Evolutionary conservation across 257 asterid genomes (phyloP).

Genomic region (Ehretia macrophylla): DNA sequence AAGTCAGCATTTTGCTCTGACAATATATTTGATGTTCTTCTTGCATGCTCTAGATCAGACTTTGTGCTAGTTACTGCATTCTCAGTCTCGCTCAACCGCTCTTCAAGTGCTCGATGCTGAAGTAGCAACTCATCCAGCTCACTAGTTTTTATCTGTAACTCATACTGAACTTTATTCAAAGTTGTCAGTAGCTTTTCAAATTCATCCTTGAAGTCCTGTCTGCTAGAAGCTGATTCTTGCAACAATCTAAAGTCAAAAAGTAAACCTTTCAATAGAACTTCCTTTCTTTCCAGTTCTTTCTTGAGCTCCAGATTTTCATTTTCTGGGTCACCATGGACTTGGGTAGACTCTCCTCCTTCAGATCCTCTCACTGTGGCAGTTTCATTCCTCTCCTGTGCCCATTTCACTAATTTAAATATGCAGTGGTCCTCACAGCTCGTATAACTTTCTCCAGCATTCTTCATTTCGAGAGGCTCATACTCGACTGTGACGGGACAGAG

Average conservation of each 20-base stretch:
- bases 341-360: conserved; percentile 26
- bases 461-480: conserved; percentile 20
- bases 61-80: conserved; percentile 41
- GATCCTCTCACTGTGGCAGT: conserved; percentile 14
- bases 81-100: conserved; percentile 50
- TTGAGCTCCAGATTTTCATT: conserved; percentile 40
- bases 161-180: conserved; percentile 49
- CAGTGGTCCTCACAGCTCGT: conserved; percentile 16
- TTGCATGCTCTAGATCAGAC: conserved; percentile 48
- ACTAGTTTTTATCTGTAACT: conserved; percentile 47
- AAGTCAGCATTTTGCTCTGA: conserved; percentile 60
- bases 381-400: conserved; percentile 24
- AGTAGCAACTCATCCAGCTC: conserved; percentile 46
- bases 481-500: conserved; percentile 23
- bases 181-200: conserved; percentile 46
- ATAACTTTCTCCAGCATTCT: conserved; percentile 16
- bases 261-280: conserved; percentile 64
- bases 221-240: conserved; percentile 77
- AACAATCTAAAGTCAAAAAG: conserved; percentile 81
- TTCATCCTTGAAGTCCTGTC: conserved; percentile 70
- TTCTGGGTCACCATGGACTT: conserved; percentile 27
- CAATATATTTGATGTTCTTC: conserved; percentile 38
- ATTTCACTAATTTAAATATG: conserved; percentile 15
- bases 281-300: conserved; percentile 61
- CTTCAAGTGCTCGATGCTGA: conserved; percentile 51